Conservation (phyloP, 176 grass and related monocot species). For the Avena insularis region DNA sequence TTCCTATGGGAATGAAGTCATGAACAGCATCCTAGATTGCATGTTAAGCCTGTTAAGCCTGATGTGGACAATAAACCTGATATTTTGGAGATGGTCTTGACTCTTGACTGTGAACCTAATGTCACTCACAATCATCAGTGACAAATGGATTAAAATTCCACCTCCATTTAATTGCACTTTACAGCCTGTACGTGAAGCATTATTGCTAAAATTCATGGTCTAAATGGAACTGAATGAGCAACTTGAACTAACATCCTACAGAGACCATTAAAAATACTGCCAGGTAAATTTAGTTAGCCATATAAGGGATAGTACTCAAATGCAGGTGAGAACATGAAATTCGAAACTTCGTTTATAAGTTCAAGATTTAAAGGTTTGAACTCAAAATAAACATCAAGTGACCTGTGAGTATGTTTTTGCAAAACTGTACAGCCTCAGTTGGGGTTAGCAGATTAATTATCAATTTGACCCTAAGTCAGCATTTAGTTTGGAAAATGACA, state of each 20-base stretch:
- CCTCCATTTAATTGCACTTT: background rate
- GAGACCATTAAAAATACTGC: background rate
- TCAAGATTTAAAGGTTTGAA: background rate
- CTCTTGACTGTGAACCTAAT: background rate
- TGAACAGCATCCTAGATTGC: background rate
- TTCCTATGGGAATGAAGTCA: background rate
- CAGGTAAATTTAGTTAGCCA: background rate
- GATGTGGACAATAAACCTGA: background rate
- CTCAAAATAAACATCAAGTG: background rate
- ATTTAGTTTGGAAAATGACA: constrained; percentile 38
- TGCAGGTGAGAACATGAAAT: background rate
- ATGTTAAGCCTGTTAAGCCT: background rate
- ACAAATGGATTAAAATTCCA: background rate
- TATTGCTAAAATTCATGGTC: background rate
- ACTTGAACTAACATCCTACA: background rate
- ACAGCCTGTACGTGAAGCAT: background rate
- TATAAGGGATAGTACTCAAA: constrained; percentile 15
- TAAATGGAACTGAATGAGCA: background rate
- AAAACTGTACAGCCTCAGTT: background rate
- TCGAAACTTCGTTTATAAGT: background rate
- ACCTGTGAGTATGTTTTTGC: background rate
- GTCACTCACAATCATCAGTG: background rate
- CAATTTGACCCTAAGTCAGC: constrained; percentile 11
- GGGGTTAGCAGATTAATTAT: constrained; percentile 10
- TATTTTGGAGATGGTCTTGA: background rate